Evolutionary conservation across 257 asterid species (phyloP), one percentile per base, ranked within the genome.

Genomic region (Primulina huaijiensis): DNA sequence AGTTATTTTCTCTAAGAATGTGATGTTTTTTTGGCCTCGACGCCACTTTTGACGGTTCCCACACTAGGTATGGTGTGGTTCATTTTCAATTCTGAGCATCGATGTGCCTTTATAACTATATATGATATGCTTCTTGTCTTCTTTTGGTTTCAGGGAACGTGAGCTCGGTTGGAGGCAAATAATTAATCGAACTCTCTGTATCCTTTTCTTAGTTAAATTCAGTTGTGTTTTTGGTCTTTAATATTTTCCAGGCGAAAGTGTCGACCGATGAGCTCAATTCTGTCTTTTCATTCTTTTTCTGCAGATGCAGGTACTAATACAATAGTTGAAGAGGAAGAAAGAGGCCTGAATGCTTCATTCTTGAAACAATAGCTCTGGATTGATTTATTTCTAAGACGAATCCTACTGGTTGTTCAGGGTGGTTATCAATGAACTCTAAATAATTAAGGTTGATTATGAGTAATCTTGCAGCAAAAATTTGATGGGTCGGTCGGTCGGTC

Each of bases 301-400:
- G 79, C 77, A 73, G 78, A 80, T 69, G 62, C 57, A 69, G 40
- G 61, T n/a, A 21, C 52, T 23, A 17, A 62, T 12, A 50, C 40
- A n/a, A 35, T 38, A 37, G 72, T 17, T 62, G 62, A 40, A 52
- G 46, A 12, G 20, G 62, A 57, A 60, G 60, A 27, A 27, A 27
- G 3, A 0, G 30, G 2, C 3, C 2, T 27, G 30, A 27, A 27
- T 27, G 30, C 30, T 27, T 27, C 30, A 27, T 27, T 27, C 30
- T 27, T 23, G 25, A 23, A 23, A 23, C 25, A 23, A 23, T 23
- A 23, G 25, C 25, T 23, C 25, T 27, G 30, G 30, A 27, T 27
- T 27, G 30, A 27, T 27, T 27, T 27, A 27, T 27, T 27, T 27
- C 30, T 27, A 27, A 27, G 30, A 27, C 30, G 2, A 23, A 27